Evolutionary conservation across 2,329 filamentous ascomycete species (phyloP).

Genomic region (Calonectria honghensis): DNA sequence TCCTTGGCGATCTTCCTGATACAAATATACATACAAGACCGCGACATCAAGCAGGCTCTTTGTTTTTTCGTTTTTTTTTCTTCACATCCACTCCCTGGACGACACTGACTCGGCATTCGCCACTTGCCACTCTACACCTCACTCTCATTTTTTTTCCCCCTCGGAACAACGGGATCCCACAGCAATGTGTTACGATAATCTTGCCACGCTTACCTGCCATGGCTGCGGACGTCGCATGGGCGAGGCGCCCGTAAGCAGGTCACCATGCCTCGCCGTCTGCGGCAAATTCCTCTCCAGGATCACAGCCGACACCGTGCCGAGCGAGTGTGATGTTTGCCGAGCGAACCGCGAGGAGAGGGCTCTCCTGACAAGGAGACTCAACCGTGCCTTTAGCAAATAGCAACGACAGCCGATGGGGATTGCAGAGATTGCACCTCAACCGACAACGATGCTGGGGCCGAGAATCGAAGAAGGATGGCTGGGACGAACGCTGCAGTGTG

Average conservation of each 20-base stretch:
- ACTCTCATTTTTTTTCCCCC: neutral
- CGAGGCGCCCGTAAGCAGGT: slow-evolving; percentile 50
- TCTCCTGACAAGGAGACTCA: slow-evolving; percentile 48
- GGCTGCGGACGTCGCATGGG: slow-evolving; percentile 51
- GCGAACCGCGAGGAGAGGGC: slow-evolving; percentile 49
- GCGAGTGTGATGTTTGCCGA: slow-evolving; percentile 53
- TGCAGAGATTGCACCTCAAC: neutral
- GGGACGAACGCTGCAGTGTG: neutral
- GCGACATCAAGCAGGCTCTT: neutral
- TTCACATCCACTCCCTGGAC: neutral
- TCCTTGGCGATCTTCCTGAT: neutral
- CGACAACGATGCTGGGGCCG: neutral
- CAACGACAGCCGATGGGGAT: slow-evolving; percentile 4
- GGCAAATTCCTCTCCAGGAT: slow-evolving; percentile 55
- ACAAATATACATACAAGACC: neutral
- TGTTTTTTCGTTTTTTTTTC: neutral
- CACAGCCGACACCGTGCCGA: slow-evolving; percentile 49
- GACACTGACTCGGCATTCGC: neutral
- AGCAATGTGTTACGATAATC: slow-evolving; percentile 52
- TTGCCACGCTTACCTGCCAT: slow-evolving; percentile 51
- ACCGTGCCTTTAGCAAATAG: slow-evolving; percentile 51
- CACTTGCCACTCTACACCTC: neutral
- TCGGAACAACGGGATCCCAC: neutral
- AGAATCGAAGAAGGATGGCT: neutral
- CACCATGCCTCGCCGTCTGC: slow-evolving; percentile 51